Evolutionary conservation across 805 yeast species (phyloP).

Genomic region (Myxozyma udenii): DNA sequence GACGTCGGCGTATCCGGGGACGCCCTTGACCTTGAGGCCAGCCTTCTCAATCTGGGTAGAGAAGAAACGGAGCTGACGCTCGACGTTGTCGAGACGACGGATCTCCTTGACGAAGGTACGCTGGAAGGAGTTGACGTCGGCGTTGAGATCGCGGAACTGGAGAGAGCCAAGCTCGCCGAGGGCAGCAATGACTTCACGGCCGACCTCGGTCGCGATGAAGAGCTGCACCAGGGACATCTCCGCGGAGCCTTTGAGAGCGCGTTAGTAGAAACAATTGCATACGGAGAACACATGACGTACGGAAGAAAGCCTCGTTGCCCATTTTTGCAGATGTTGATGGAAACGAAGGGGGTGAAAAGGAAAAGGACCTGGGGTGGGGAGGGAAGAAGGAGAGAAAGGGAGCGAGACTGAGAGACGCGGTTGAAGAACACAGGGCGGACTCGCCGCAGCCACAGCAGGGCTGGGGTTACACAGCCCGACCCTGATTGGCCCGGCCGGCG

Average conservation of each 20-base stretch:
- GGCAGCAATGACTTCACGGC: constrained; percentile 80
- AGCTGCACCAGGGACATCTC: constrained; percentile 93
- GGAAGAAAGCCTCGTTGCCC: constrained; percentile 34
- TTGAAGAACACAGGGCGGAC: background rate
- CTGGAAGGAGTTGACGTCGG: constrained; percentile 78
- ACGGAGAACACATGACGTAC: constrained; percentile 22
- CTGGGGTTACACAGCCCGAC: constrained; percentile 9
- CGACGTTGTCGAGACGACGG: constrained; percentile 77
- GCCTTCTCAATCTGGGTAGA: constrained; percentile 36
- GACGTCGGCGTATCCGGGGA: constrained; percentile 44
- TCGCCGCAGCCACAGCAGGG: background rate
- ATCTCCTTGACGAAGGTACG: constrained; percentile 86
- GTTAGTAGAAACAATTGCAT: background rate
- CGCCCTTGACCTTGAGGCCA: constrained; percentile 37
- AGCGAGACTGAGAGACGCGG: background rate
- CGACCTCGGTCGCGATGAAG: constrained; percentile 84
- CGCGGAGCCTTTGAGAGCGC: constrained; percentile 63
- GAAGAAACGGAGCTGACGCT: constrained; percentile 66
- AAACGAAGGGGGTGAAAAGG: background rate
- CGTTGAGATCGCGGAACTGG: constrained; percentile 86
- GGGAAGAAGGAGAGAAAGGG: constrained; percentile 1
- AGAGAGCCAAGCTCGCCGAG: constrained; percentile 82
- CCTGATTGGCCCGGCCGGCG: constrained; percentile 10
- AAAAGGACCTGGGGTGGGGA: background rate
- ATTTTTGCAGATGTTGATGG: constrained; percentile 3